A percentile compares a stretch with the other conserved stretches of the same genome.
Conservation (phyloP, 306 rosid genomes). For the Prunus persica region Prunus_persica_NCBIv2 NC_034011.1:9721501-9722000, state of each 20-base stretch:
- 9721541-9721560: neutral
- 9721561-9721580: neutral
- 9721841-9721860: conserved; percentile 95
- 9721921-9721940: neutral
- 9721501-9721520: neutral
- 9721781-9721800: neutral
- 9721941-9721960: neutral
- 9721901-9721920: conserved; percentile 62
- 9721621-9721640: conserved; percentile 39
- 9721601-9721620: neutral
- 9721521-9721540: neutral
- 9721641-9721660: conserved; percentile 97
- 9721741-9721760: no score
- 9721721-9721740: conserved; percentile 88
- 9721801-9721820: neutral
- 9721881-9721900: conserved; percentile 89
- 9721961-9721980: conserved; percentile 7
- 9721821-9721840: neutral
- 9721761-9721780: neutral
- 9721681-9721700: conserved; percentile 78
- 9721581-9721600: neutral
- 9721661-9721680: conserved; percentile 91
- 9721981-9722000: neutral
- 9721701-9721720: conserved; percentile 92
- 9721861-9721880: conserved; percentile 68